Evolutionary conservation across 768 basidiomycete species (phyloP), one percentile per base, ranked within the genome.

Genomic region (Tricholoma matsutake): DNA sequence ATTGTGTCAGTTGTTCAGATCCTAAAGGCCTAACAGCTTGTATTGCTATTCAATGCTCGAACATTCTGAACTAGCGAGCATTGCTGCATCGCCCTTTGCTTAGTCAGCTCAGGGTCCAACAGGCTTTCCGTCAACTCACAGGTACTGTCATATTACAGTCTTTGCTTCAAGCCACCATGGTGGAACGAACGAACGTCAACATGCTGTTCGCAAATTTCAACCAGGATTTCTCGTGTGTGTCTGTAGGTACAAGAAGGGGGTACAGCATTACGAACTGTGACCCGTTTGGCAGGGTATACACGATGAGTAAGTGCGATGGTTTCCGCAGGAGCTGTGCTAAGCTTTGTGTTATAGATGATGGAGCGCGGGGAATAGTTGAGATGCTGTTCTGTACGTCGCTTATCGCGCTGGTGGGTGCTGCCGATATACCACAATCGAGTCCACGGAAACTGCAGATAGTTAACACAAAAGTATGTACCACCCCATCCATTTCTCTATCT

Each of bases 311-410:
- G 93, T 83, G 47, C 9, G 20, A 9, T 8, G 57, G 16, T 11
- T n/a, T 52, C 14, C 4, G 39, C 18, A 41, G 22, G 47, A 10
- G 16, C 16, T 53, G 4, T 18, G 16, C 51, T 31, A 31, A 52
- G 22, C 31, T 60, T 59, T 7, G 45, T 49, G 31, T 22, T 56
- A n/a, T 62, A 94, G 96, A 91, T 67, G 95, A 98, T 61, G 96
- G 96, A 7, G 93, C 96, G 2, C 85, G 92, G 16, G 94, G 95
- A 22, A 97, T 97, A 63, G 96, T 98, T 14, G 97, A 99, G 76
- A 99, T 99, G 97, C 81, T 99, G 61, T 99, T 99, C 79, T 98
- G 96, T 77, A 99, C 97, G 5, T 97, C 95, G 20, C 85, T 99
- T 63, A 94, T 99, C 52, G 97, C 97, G 0, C 83, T 99, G 32